Evolutionary conservation across 768 basidiomycete genomes (phyloP).

Genomic region (Boletus rubroflammeus): DNA sequence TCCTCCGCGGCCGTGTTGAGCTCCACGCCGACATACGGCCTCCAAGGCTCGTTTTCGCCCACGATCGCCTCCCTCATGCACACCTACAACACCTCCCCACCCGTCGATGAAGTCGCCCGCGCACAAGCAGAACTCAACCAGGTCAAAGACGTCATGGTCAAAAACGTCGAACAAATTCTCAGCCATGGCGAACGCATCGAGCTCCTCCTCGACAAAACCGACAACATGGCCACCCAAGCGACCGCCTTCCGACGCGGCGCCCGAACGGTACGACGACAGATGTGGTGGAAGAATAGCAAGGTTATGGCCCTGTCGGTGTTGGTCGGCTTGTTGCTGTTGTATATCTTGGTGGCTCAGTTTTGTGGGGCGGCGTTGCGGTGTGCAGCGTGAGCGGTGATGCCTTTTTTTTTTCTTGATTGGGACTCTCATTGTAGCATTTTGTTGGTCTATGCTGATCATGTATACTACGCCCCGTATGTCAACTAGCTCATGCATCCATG

Average conservation of each 20-base stretch:
- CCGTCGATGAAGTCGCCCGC: slow-evolving; percentile 81
- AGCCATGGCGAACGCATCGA: slow-evolving; percentile 94
- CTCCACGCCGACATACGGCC: slow-evolving; percentile 52
- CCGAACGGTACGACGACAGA: slow-evolving; percentile 72
- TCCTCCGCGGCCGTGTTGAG: slow-evolving; percentile 53
- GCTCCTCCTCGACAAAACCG: slow-evolving; percentile 94
- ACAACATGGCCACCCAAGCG: slow-evolving; percentile 90
- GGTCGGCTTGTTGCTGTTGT: slow-evolving; percentile 72
- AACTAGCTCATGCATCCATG: neutral
- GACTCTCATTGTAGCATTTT: slow-evolving; percentile 10
- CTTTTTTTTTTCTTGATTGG: neutral
- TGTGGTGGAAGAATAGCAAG: slow-evolving; percentile 88
- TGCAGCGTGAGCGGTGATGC: slow-evolving; percentile 19
- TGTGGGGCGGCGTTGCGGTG: slow-evolving; percentile 83
- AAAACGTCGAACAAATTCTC: slow-evolving; percentile 96
- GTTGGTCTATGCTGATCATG: slow-evolving; percentile 3
- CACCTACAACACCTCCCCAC: slow-evolving; percentile 86
- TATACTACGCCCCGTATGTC: slow-evolving; percentile 4
- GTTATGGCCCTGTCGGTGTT: slow-evolving; percentile 62
- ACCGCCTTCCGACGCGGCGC: slow-evolving; percentile 91
- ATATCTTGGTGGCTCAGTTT: slow-evolving; percentile 83
- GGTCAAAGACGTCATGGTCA: slow-evolving; percentile 97
- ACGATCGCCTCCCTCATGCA: slow-evolving; percentile 74
- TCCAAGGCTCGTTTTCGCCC: slow-evolving; percentile 71
- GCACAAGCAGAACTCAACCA: slow-evolving; percentile 87